These are phyloP conservation scores for Trypanosoma melophagium DNA, from an alignment of 208 protist genomes.

Conservation along the genomic window DNA sequence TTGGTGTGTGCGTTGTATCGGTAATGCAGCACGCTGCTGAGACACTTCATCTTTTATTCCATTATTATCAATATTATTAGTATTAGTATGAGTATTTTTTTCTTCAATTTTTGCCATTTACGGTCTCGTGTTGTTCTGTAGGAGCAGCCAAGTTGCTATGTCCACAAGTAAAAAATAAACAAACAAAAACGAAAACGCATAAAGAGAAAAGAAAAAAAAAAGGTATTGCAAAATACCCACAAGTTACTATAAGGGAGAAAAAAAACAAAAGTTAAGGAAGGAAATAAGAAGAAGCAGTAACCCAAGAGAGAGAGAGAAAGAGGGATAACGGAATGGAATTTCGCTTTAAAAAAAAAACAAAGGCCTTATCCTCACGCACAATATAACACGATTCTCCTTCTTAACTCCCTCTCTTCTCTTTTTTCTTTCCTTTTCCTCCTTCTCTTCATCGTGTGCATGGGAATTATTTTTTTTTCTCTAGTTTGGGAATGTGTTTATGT, in stretches of 20 bases:
- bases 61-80: background rate
- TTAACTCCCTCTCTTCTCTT: background rate
- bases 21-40: slow-evolving; percentile 36
- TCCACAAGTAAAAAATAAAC: too few species aligned
- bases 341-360: background rate
- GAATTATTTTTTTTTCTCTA: slow-evolving; percentile 5
- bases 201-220: too few species aligned
- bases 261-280: too few species aligned
- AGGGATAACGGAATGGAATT: background rate
- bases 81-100: background rate
- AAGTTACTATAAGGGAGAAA: too few species aligned
- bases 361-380: background rate
- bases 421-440: slow-evolving; percentile 6
- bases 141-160: too few species aligned
- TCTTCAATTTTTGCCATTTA: slow-evolving; percentile 4
- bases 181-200: too few species aligned
- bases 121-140: too few species aligned
- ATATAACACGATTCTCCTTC: background rate
- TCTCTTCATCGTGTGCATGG: background rate
- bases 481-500: background rate
- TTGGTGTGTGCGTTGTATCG: slow-evolving; percentile 73
- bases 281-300: too few species aligned
- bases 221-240: too few species aligned
- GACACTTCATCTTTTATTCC: background rate
- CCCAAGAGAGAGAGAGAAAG: background rate